These are phyloP conservation scores for Oryza coarctata DNA, from an alignment of 176 grass and related monocot species.

Conservation along the genomic window DNA sequence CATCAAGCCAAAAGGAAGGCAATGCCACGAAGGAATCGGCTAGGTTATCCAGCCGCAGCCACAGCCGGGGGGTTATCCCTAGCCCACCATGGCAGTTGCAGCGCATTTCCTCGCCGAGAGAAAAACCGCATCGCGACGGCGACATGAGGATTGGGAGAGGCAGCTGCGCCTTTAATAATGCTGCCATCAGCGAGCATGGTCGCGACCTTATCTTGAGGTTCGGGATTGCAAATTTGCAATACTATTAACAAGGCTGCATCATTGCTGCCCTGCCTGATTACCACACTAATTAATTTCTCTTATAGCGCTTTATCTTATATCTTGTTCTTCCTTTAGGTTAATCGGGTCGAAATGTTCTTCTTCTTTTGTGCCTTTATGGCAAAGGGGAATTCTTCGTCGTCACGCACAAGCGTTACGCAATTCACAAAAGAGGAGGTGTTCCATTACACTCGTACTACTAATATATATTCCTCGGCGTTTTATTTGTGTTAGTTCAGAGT, in stretches of 20 bases:
- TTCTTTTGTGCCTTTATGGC: conserved; percentile 53
- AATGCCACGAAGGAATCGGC: conserved; percentile 52
- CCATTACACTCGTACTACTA: conserved; percentile 7
- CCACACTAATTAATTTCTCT: conserved; percentile 35
- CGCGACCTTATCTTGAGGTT: conserved; percentile 15
- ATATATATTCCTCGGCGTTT: conserved; percentile 33
- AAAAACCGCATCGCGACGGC: background rate
- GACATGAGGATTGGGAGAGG: background rate
- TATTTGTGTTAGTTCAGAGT: conserved; percentile 28
- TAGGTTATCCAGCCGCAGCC: conserved; percentile 13
- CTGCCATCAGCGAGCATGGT: conserved; percentile 40
- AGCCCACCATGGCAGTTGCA: conserved; percentile 35
- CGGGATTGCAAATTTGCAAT: background rate
- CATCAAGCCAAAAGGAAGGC: conserved; percentile 35
- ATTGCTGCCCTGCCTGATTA: conserved; percentile 33
- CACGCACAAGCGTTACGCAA: conserved; percentile 64
- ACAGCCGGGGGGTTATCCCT: no score
- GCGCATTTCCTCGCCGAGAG: conserved; percentile 24
- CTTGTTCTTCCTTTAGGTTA: conserved; percentile 42
- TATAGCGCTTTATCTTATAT: conserved; percentile 71
- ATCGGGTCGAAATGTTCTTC: conserved; percentile 43
- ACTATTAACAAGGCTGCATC: conserved; percentile 27
- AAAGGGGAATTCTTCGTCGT: conserved; percentile 62
- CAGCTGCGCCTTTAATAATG: conserved; percentile 31
- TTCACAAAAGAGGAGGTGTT: conserved; percentile 46